Evolutionary conservation across 108 stramenopile species (phyloP), one percentile per base, ranked within the genome.

Genomic region (Poteriospumella lacustris): DNA sequence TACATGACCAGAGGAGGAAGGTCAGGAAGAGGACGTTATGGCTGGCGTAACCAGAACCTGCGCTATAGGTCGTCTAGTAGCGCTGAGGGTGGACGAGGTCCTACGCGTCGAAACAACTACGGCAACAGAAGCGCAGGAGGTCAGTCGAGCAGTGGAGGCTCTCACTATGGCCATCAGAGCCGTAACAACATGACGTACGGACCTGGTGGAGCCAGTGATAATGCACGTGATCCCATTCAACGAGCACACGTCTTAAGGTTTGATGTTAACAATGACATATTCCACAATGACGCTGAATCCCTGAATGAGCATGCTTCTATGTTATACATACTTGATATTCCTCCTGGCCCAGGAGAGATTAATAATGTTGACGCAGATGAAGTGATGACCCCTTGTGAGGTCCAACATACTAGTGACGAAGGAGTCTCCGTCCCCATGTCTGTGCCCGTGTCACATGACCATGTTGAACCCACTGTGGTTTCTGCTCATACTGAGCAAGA

Each of bases 241-340:
- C 47, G 47, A 52, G 47, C 47, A 52, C 47, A 52, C 47, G 47
- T 52, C 47, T 52, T 52, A 52, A 52, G 47, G 47, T 52, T 52
- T 52, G 47, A 52, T 52, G 47, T 52, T 52, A 52, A 52, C 47
- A 52, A 52, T 52, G 47, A 52, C 47, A 52, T 52, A 52, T 52
- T 52, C 47, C 47, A 52, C 47, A 52, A 52, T 52, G 47, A 52
- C 47, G 47, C 47, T 52, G 47, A 52, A 52, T 52, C 47, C 47
- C 47, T 52, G 47, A 52, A 52, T 52, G 47, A 52, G 47, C 47
- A 52, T 52, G 47, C 47, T 52, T 52, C 47, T 52, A 52, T 52
- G 47, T 52, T 52, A 52, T 52, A 52, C 47, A 52, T 52, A 52
- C 47, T 52, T 52, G 47, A 52, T 52, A 52, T 52, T 52, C 47